Base-by-base conservation (phyloP, 2,329 filamentous ascomycete species). In the Bipolaris bicolor region DNA sequence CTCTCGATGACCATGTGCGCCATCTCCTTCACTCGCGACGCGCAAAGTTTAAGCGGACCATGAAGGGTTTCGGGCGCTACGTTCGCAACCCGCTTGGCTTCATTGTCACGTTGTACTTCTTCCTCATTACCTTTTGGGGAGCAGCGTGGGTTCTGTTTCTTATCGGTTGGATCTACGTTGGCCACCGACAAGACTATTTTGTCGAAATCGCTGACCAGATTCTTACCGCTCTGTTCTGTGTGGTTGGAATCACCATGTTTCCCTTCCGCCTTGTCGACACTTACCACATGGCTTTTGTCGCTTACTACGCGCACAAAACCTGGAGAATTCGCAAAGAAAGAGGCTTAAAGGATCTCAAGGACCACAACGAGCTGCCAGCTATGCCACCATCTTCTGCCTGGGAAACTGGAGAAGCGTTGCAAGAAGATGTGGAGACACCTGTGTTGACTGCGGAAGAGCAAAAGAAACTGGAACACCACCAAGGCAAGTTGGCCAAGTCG, bases 121-220 rank as follows among this genome's bases (percentile, higher is more conserved):
- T 86, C 7, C 80, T 94, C n/a, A 92, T 96, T 63, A 95, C 91
- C 0, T 83, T 93, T 1, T 96, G 95, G 71, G 91, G 91, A 67
- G 81, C 93, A 16, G 90, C 90, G 0, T 96, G 91, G 91, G 91
- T 96, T 1, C 83, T 96, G 18, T 95, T 94, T 77, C 81, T 96
- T 47, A 96, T 96, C 71, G 90, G 85, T 37, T 96, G 91, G 91
- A 91, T 95, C 68, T 92, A 91, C 62, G 88, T 93, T 16, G 89
- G 88, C 22, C 84, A 85, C 22, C 82, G 84, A 65, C 89, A 94
- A 72, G 78, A 84, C 1, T 94, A 80, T 15, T 79, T 82, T 5
- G 77, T 81, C 24, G 81, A 88, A 60, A 76, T 83, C 11, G 76
- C 79, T 29, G 84, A 89, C 64, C 85, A 86, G 13, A 70, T 84